Evolutionary conservation across 2,329 filamentous ascomycete genomes (phyloP).

Genomic region (Aspergillus spinulosporus): DNA sequence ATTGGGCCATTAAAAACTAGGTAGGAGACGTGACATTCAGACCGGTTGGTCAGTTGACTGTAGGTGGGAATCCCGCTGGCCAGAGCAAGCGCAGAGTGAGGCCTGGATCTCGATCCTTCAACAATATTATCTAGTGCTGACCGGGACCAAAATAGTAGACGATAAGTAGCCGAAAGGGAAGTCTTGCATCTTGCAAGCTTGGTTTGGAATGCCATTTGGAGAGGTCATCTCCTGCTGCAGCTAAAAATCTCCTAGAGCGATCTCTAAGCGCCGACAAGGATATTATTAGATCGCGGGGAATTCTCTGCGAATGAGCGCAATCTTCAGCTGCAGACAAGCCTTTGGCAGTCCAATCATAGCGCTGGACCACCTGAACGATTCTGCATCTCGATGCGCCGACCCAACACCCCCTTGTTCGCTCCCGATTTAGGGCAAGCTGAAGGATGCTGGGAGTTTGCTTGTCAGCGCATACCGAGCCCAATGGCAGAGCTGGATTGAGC

Average conservation of each 20-base stretch:
- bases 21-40: not conserved
- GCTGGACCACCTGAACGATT: not conserved
- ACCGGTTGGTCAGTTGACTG: not conserved
- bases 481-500: constrained; percentile 11
- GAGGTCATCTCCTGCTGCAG: not conserved
- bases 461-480: constrained; percentile 15
- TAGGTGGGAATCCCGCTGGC: not conserved
- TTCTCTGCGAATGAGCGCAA: constrained; percentile 7
- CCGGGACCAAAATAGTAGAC: not conserved
- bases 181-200: not conserved
- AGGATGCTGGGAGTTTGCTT: constrained; percentile 8
- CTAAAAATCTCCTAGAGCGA: constrained; percentile 12
- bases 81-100: constrained; percentile 5
- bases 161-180: not conserved
- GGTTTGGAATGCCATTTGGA: not conserved
- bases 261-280: constrained; percentile 13
- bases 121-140: not conserved
- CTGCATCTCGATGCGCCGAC: constrained; percentile 5
- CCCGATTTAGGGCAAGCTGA: not conserved
- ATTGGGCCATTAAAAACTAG: too few species aligned
- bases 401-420: not conserved
- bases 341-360: constrained; percentile 5
- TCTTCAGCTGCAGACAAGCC: not conserved
- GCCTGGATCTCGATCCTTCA: constrained; percentile 1
- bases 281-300: constrained; percentile 17